Evolutionary conservation across 768 basidiomycete species (phyloP).

Genomic region (Mrakia blollopis): DNA sequence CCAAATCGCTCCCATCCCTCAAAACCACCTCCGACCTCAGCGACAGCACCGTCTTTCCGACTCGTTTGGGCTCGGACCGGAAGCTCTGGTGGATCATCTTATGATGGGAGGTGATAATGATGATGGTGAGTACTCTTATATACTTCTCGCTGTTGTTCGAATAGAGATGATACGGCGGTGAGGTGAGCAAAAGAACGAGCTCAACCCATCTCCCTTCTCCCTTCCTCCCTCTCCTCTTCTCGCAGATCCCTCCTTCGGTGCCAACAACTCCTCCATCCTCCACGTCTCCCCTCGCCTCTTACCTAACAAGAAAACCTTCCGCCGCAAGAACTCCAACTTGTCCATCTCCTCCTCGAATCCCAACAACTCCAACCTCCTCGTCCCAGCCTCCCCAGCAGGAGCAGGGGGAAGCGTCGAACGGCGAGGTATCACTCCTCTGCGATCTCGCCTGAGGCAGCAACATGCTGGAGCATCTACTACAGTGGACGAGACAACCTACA

Average conservation of each 20-base stretch:
- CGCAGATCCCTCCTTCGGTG: conserved; percentile 13
- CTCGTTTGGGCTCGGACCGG: conserved; percentile 31
- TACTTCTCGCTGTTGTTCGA: too few relatives aligned
- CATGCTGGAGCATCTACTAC: background rate
- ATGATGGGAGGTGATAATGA: conserved; percentile 8
- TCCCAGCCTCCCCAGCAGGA: background rate
- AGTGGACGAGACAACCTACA: background rate
- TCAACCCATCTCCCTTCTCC: background rate
- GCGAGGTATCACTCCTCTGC: background rate
- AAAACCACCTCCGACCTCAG: background rate
- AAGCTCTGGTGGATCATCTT: conserved; percentile 27
- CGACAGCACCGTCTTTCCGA: conserved; percentile 18
- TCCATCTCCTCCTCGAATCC: conserved; percentile 12
- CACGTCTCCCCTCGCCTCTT: conserved; percentile 25
- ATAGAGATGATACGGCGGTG: background rate
- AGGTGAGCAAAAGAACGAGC: background rate
- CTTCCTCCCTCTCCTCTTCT: too few relatives aligned
- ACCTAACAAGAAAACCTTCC: conserved; percentile 2
- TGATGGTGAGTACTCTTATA: background rate
- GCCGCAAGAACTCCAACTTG: background rate
- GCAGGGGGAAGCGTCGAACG: background rate
- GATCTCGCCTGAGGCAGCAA: background rate
- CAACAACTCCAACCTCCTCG: conserved; percentile 10
- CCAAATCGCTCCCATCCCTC: conserved; percentile 22
- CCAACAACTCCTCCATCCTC: conserved; percentile 33